Evolutionary conservation across 2,329 filamentous ascomycete species (phyloP), one percentile per base, ranked within the genome.

Genomic region (Phialophora chinensis): DNA sequence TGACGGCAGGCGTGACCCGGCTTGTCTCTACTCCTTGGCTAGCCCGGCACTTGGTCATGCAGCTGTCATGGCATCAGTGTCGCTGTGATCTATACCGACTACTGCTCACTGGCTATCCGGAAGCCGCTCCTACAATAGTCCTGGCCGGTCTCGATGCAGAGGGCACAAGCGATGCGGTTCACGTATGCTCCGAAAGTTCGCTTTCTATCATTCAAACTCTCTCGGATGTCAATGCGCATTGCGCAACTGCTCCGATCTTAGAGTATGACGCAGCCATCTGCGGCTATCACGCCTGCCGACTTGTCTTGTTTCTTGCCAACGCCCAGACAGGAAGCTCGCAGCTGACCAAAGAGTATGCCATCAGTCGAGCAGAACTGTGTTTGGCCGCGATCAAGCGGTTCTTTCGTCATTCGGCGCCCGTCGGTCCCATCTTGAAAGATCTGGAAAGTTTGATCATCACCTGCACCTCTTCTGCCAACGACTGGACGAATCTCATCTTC

Each of bases 1-100:
- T 17, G n/a, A 25, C 8, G 10, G 5, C 47, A 7, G 23, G 47
- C 17, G 47, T 50, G 8, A 11, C n/a, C 3, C 12, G 3, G 35
- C n/a, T 42, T 44, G 56, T 29, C 33, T 59, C 56, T 4, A 59
- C 31, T 6, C 56, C 56, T 10, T 59, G 56, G 56, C 56, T 59
- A 4, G 56, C 56, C 2, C n/a, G 56, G 35, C 56, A 59, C 42
- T 35, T 59, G 35, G 56, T 47, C 29, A 59, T 59, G 56, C 56
- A 59, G 29, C 56, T 59, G 29, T 59, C 56, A 42, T 59, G 56
- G 56, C 56, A 59, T 12, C 56, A 59, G 7, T 59, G 56, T 29
- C 56, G 56, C 35, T 38, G 56, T 20, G 56, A 59, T 31, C 38
- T 59, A 10, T 59, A 59, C 29, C 56, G 56, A 12, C 23, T 59